These are phyloP conservation scores for Fusarium succisae DNA, from an alignment of 2,329 filamentous ascomycete genomes.

Conservation along the genomic window DNA sequence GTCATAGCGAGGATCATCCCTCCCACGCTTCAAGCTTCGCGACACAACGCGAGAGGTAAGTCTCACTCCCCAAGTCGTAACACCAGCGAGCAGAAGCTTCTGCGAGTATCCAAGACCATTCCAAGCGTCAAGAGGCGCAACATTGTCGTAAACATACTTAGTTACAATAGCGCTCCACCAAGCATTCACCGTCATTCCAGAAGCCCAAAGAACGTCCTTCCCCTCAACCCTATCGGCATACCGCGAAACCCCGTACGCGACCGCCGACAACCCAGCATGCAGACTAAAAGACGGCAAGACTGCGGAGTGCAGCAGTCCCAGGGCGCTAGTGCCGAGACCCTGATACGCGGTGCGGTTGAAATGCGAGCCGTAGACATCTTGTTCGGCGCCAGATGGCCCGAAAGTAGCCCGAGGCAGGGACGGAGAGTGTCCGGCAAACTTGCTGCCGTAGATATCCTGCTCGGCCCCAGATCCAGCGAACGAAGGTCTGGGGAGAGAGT, in stretches of 20 bases:
- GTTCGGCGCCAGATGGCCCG: background rate
- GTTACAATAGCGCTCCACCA: constrained; percentile 22
- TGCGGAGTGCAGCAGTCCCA: constrained; percentile 4
- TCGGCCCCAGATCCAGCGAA: constrained; percentile 1
- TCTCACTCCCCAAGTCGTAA: constrained; percentile 4
- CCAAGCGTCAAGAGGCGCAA: constrained; percentile 1
- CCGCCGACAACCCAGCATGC: background rate
- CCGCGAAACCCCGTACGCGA: constrained; percentile 9
- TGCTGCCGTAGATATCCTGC: background rate
- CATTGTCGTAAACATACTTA: background rate
- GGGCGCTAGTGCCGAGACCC: background rate
- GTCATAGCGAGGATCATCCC: constrained; percentile 7
- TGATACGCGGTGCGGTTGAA: constrained; percentile 8
- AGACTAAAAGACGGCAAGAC: constrained; percentile 11
- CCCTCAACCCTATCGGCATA: constrained; percentile 7
- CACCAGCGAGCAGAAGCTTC: constrained; percentile 6
- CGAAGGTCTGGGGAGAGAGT: background rate
- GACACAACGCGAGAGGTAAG: background rate
- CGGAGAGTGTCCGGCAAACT: background rate
- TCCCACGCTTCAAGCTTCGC: constrained; percentile 4
- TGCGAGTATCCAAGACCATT: background rate
- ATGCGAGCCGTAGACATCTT: constrained; percentile 10
- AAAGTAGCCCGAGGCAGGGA: background rate
- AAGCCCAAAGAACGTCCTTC: constrained; percentile 16
- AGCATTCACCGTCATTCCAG: constrained; percentile 15